Evolutionary conservation across 108 stramenopile genomes (phyloP).

Genomic region (Skeletonema potamos): DNA sequence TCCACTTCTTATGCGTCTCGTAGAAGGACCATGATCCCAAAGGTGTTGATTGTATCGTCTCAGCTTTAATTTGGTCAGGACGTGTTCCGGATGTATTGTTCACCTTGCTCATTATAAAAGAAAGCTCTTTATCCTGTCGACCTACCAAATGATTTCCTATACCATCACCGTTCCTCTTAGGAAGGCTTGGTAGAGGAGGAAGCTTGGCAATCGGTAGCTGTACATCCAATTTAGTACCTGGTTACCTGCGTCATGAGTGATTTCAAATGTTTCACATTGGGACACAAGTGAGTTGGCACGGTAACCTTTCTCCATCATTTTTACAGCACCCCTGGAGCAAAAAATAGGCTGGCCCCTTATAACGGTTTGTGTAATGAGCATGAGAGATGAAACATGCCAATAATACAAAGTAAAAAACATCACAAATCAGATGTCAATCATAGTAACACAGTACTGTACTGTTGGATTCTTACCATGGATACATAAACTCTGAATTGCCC

Average conservation of each 20-base stretch:
- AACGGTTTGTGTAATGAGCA: too few species aligned
- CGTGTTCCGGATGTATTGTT: too few species aligned
- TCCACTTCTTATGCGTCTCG: slow-evolving; percentile 4
- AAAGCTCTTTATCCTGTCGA: slow-evolving; percentile 1
- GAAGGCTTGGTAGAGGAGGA: not conserved
- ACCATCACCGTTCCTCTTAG: not conserved
- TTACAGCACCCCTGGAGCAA: slow-evolving; percentile 19
- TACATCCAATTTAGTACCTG: slow-evolving; percentile 40
- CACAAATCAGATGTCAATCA: too few species aligned
- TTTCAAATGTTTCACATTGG: slow-evolving; percentile 22
- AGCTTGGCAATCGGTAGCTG: slow-evolving; percentile 13
- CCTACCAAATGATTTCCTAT: slow-evolving; percentile 12
- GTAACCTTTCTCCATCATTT: slow-evolving; percentile 19
- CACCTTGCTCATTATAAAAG: too few species aligned
- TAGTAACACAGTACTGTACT: too few species aligned
- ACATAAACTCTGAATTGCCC: slow-evolving; percentile 6
- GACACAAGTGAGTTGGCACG: slow-evolving; percentile 14
- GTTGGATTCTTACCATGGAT: slow-evolving; percentile 26
- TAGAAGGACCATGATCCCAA: not conserved
- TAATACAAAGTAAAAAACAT: too few species aligned
- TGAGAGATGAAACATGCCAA: too few species aligned
- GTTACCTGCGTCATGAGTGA: slow-evolving; percentile 45
- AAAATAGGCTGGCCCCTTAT: slow-evolving; percentile 29
- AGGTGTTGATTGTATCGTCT: not conserved
- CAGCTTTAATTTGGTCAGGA: too few species aligned